phyloP scores from a whole-genome alignment of 192 early-diverging fungal species.

The Rhizoclosmatium globosum region DNA sequence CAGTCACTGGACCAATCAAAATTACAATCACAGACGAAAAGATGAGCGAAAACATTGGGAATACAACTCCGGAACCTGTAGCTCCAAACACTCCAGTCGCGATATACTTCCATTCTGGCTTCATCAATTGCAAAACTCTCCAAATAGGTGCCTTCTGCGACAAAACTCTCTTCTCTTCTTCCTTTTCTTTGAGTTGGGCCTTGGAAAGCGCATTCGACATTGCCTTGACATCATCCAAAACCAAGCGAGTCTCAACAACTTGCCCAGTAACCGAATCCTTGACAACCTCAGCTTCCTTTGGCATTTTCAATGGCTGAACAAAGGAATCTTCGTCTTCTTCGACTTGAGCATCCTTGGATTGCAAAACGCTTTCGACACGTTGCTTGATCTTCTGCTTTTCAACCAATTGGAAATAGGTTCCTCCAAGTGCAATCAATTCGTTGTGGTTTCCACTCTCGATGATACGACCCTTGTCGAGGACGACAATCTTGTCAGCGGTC shows the following conservation, averaged over 20 bases:
- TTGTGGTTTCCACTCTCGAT: slow-evolving; percentile 85
- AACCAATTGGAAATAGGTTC: slow-evolving; percentile 74
- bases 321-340: background rate
- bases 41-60: slow-evolving; percentile 31
- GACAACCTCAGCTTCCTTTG: background rate
- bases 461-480: slow-evolving; percentile 57
- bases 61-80: slow-evolving; percentile 26
- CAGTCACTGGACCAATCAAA: slow-evolving; percentile 46
- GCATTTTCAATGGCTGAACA: background rate
- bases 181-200: background rate
- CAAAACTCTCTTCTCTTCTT: background rate
- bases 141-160: slow-evolving; percentile 63
- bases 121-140: slow-evolving; percentile 62
- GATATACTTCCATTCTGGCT: slow-evolving; percentile 55
- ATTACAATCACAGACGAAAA: slow-evolving; percentile 40
- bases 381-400: slow-evolving; percentile 68
- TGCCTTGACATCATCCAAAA: slow-evolving; percentile 16
- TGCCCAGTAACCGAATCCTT: slow-evolving; percentile 24
- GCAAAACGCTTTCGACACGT: slow-evolving; percentile 24
- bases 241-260: slow-evolving; percentile 23
- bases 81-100: slow-evolving; percentile 33
- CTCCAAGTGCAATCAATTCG: slow-evolving; percentile 64
- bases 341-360: background rate
- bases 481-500: slow-evolving; percentile 72
- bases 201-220: slow-evolving; percentile 10